Conservation (phyloP, 495 filamentous ascomycete genomes). For the Tuber umbilicatum region DNA sequence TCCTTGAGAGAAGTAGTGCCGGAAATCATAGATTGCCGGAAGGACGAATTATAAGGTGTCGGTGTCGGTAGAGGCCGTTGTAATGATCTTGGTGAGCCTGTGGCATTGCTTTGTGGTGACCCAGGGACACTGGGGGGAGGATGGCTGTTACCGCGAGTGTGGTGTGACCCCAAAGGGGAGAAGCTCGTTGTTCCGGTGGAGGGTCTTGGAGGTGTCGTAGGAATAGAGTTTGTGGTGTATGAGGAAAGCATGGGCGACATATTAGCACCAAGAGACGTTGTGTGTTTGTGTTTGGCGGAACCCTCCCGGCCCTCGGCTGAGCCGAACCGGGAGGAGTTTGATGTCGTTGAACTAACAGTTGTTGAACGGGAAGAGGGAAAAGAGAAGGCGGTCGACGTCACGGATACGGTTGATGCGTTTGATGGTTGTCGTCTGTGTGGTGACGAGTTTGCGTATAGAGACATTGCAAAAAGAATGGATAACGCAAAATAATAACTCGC, state of each 20-base stretch:
- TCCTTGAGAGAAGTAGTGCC: slow-evolving; percentile 40
- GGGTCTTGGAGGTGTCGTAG: slow-evolving; percentile 30
- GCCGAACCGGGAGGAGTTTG: slow-evolving; percentile 37
- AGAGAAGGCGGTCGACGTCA: slow-evolving; percentile 34
- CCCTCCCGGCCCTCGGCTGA: slow-evolving; percentile 22
- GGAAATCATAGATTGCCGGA: slow-evolving; percentile 35
- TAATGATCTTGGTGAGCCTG: slow-evolving; percentile 22
- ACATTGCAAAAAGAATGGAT: slow-evolving; percentile 29
- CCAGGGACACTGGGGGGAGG: slow-evolving; percentile 22
- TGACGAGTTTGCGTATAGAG: slow-evolving; percentile 35
- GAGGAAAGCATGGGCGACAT: slow-evolving; percentile 25
- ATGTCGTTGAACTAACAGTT: slow-evolving; percentile 39
- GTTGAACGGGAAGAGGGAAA: slow-evolving; percentile 41
- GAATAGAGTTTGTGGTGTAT: slow-evolving; percentile 33
- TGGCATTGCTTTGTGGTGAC: slow-evolving; percentile 21
- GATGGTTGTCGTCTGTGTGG: slow-evolving; percentile 41
- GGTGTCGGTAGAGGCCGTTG: slow-evolving; percentile 29
- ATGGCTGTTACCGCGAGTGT: slow-evolving; percentile 27
- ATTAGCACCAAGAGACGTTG: slow-evolving; percentile 26
- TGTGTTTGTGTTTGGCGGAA: slow-evolving; percentile 32
- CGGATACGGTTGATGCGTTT: slow-evolving; percentile 38
- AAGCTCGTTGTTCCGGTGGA: slow-evolving; percentile 14
- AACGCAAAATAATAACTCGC: not conserved
- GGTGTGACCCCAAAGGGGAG: slow-evolving; percentile 22
- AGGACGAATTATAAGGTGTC: slow-evolving; percentile 38